Conservation (phyloP, 1,284 basidiomycete genomes). For the Ceratobasidium sp. region DNA sequence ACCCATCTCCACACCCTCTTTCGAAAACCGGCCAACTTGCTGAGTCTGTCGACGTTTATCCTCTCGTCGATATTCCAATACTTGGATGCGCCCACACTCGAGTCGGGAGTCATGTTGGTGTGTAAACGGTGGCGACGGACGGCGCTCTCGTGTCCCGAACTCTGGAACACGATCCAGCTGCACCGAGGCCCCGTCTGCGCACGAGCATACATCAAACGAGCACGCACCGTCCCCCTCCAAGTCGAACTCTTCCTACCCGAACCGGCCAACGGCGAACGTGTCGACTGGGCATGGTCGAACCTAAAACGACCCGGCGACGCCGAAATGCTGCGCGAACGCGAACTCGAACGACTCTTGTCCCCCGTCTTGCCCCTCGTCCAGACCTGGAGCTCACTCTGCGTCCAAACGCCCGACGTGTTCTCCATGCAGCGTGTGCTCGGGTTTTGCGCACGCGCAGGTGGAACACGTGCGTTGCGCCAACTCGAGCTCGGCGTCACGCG, state of each 20-base stretch:
- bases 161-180: constrained; percentile 22
- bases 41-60: not conserved
- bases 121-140: constrained; percentile 1
- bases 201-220: constrained; percentile 12
- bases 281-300: constrained; percentile 13
- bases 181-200: constrained; percentile 1
- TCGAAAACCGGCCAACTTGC: constrained; percentile 15
- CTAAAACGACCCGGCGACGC: constrained; percentile 22
- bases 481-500: constrained; percentile 1
- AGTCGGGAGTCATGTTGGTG: constrained; percentile 9
- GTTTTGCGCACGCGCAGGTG: constrained; percentile 8
- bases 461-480: not conserved
- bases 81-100: constrained; percentile 10
- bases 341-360: constrained; percentile 15
- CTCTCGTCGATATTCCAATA: constrained; percentile 3
- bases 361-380: constrained; percentile 2
- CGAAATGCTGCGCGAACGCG: constrained; percentile 8
- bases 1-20: constrained; percentile 14
- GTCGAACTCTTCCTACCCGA: constrained; percentile 24
- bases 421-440: constrained; percentile 3
- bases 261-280: not conserved
- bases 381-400: not conserved
- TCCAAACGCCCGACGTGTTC: constrained; percentile 14
- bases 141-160: not conserved
- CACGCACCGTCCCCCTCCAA: not conserved